These are phyloP conservation scores for Globisporangium apiculatum DNA, from an alignment of 352 stramenopile genomes.

Conservation along the genomic window DNA sequence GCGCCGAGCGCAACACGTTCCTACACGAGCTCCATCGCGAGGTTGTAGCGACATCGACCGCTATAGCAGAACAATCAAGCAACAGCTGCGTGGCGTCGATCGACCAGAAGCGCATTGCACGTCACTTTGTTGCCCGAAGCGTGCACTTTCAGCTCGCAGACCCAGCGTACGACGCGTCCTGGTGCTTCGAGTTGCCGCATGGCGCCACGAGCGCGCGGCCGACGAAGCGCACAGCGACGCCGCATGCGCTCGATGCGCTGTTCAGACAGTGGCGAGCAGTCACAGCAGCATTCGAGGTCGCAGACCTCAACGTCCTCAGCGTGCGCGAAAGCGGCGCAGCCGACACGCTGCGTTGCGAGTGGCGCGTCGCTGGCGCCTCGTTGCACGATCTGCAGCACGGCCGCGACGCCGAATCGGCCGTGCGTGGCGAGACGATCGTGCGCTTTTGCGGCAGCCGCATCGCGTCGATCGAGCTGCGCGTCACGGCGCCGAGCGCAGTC, in stretches of 20 bases:
- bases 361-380: constrained; percentile 20
- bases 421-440: constrained; percentile 18
- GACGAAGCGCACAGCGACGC: neutral
- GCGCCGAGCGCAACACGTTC: constrained; percentile 24
- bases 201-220: neutral
- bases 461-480: constrained; percentile 4
- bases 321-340: constrained; percentile 2
- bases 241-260: constrained; percentile 7
- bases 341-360: constrained; percentile 15
- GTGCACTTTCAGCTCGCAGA: constrained; percentile 34
- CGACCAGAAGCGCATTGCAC: constrained; percentile 9
- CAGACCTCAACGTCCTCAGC: neutral
- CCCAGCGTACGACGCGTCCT: constrained; percentile 16
- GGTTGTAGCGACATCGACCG: constrained; percentile 3
- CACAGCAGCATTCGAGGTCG: neutral
- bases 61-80: neutral
- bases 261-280: constrained; percentile 22
- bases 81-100: neutral
- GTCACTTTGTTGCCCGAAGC: constrained; percentile 23
- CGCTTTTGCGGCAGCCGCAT: constrained; percentile 15
- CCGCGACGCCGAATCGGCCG: constrained; percentile 12
- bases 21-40: constrained; percentile 20
- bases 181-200: constrained; percentile 10
- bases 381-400: constrained; percentile 15
- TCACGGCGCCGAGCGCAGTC: neutral